phyloP scores from a whole-genome alignment of 768 basidiomycete genomes.

The Suillus subalutaceus region DNA sequence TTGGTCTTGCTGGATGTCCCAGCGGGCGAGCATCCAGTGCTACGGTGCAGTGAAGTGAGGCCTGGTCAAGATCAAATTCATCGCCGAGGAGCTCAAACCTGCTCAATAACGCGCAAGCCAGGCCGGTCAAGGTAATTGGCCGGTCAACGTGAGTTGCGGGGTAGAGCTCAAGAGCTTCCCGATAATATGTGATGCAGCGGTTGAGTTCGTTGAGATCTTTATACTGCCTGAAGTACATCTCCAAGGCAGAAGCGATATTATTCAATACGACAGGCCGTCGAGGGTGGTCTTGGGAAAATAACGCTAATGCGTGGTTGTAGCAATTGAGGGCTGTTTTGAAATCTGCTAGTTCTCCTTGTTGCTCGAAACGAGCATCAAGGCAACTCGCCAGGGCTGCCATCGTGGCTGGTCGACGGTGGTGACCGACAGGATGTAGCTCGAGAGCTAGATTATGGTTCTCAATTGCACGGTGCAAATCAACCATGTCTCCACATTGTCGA shows the following conservation, averaged over 20 bases:
- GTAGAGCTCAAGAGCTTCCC: constrained; percentile 28
- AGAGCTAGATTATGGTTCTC: constrained; percentile 27
- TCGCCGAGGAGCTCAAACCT: constrained; percentile 29
- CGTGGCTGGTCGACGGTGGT: constrained; percentile 18
- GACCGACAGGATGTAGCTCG: constrained; percentile 18
- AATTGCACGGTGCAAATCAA: constrained; percentile 31
- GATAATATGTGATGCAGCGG: constrained; percentile 28
- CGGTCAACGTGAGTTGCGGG: constrained; percentile 19
- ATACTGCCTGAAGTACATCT: constrained; percentile 22
- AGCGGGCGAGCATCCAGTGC: constrained; percentile 8
- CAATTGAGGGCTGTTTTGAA: constrained; percentile 28
- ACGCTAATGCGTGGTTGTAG: constrained; percentile 29
- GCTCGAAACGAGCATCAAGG: constrained; percentile 31
- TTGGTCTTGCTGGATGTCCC: constrained; percentile 18
- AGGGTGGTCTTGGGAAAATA: constrained; percentile 19
- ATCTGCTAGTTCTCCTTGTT: constrained; percentile 26
- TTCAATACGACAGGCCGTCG: constrained; percentile 19
- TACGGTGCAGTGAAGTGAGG: constrained; percentile 21
- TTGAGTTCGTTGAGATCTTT: constrained; percentile 27
- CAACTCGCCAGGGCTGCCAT: constrained; percentile 27
- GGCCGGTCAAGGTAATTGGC: constrained; percentile 17
- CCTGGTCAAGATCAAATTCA: constrained; percentile 32
- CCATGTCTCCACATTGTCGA: constrained; percentile 15
- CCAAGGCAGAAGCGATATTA: constrained; percentile 18
- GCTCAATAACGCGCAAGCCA: constrained; percentile 25